Base-by-base conservation (phyloP, 2,329 filamentous ascomycete species). In the Aspergillus transmontanensis region DNA sequence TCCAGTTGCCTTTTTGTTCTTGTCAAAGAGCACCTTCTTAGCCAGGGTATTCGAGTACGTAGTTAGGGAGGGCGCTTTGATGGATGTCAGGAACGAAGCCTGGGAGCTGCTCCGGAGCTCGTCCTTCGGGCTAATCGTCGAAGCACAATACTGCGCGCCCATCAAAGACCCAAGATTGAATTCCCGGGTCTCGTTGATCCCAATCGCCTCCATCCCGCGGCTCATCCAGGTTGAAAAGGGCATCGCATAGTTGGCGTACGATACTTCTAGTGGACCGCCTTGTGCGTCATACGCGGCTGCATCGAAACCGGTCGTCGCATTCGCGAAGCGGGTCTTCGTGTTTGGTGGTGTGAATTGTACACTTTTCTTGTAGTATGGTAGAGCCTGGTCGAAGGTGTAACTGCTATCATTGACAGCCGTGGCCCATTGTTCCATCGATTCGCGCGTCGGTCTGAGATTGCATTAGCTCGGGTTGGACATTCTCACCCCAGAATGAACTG, bases 71-170 rank as follows among this genome's bases (percentile, higher is more conserved):
- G 54, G 21, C 1, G 39, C 28, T 9, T 53, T 39, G 4, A 28
- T 66, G 39, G 39, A 41, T 6, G 71, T 63, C 0, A 81, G 59
- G 58, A 76, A 82, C 0, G 74, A 71, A 10, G 75, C 73, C 61
- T 79, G 71, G 73, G 51, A 86, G 73, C 54, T 80, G 76, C 77
- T 86, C 85, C 54, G 84, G 81, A 59, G 10, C 74, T 82, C 75
- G 0, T 78, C 79, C 6, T 76, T 69, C 0, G 80, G 70, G 4
- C 86, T 67, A 45, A 87, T 78, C 0, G 82, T 84, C 64, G 86
- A 75, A 5, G 78, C 76, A 12, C 68, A 69, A 45, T 73, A 78
- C 16, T 73, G 67, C 14, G 68, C 66, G 5, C 80, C 81, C 2
- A 75, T 55, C 1, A 83, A 68, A 7, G 67, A 68, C 28, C 82